Base-by-base conservation (phyloP, 441 rosid species). In the Croton setiger region DNA sequence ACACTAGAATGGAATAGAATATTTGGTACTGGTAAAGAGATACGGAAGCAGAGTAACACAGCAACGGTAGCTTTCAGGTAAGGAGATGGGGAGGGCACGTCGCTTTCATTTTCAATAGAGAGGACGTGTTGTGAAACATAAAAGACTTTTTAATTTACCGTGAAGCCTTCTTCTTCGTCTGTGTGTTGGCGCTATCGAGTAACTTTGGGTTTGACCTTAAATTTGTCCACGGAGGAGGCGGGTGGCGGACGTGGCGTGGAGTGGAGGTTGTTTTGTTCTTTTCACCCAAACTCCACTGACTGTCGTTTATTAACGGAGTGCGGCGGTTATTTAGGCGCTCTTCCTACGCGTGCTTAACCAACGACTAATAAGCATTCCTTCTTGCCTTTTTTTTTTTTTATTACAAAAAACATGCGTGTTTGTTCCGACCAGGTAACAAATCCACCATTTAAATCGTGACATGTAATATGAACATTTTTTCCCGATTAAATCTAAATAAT, bases 61-160 rank as follows among this genome's bases (percentile, higher is more conserved):
- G 72, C 37, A 14, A 51, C 68, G 72, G 81, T 74, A 71, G 76
- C 74, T 74, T 71, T 82, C 81, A 71, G 68, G 48, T 63, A 66
- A 57, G 66, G 47, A 57, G 35, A 31, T 58, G 44, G 36, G 61
- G 7, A 59, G 70, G 70, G 43, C 39, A 54, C 23, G 54, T 56
- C 63, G 54, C 41, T 54, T 12, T 66, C 70, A 66, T 43, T 55
- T 66, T 47, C 52, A 51, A 17, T 39, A 14, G 11, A 56, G n/a
- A 27, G n/a, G 14, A 5, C n/a, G 58, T 52, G 23, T 18, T 13
- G 21, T 52, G 18, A 48, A 14, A 45, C 67, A 51, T 17, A 8
- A 35, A 7, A 43, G 3, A 43, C 47, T 43, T 9, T 23, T 10
- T 3, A 7, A 17, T 18, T 57, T 7, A 45, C 21, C 54, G 47